Base-by-base conservation (phyloP, 1,284 basidiomycete species). In the Trichosporon faecale region DNA sequence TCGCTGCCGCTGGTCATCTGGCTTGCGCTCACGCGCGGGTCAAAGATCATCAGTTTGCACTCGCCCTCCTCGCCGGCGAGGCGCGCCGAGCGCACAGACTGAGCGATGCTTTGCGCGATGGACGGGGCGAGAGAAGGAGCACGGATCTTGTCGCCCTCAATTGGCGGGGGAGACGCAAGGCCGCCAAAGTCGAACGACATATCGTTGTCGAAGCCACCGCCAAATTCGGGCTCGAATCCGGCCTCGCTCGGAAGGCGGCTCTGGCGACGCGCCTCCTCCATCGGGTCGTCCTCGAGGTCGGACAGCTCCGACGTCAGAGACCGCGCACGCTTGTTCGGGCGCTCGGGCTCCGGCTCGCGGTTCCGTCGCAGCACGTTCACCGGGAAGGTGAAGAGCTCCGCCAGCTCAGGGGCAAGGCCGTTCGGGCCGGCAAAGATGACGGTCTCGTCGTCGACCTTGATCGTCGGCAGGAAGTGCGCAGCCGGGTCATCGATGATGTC, bases 401-500 rank as follows among this genome's bases (percentile, higher is more conserved):
- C 87, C 9, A 98, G 86, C 80, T 95, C 92, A 0, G 92, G 91
- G 0, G 90, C 89, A 18, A 83, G 74, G 0, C 80, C 80, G 29
- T 94, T 84, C 2, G 92, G 92, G 0, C 90, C 94, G 61, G 90
- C 91, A 76, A 88, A 92, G 80, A 94, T 90, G 82, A 90, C 90
- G 5, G 83, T 80, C 12, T 88, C 89, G 18, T 89, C 91, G 60
- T 88, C 87, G 8, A 89, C 85, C 5, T 89, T 90, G 46, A 88
- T 85, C 1, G 89, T 92, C 0, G 94, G 93, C 65, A 95, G 84
- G 84, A 96, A 95, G 79, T 95, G 90, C 2, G 90, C 85, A 2
- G 92, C 84, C 16, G 94, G 94, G 77, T 97, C 93, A 27, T 91
- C 89, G 44, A 91, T 89, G 76, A 96, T 93, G 77, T 92, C 90